Base-by-base conservation (phyloP, 2,329 filamentous ascomycete species). In the Allantophomopsis lycopodina region DNA sequence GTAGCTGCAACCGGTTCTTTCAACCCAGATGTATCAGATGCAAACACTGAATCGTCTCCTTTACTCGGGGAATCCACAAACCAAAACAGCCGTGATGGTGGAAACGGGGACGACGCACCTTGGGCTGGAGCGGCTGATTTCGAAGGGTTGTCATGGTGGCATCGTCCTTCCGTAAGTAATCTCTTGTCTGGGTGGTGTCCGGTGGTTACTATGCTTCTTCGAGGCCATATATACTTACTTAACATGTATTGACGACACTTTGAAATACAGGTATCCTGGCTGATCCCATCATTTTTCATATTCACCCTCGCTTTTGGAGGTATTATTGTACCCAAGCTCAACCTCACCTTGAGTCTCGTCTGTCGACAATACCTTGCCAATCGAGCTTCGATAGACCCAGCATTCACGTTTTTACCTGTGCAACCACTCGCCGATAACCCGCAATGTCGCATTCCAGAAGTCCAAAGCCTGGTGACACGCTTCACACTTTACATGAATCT, bases 271-370 rank as follows among this genome's bases (percentile, higher is more conserved):
- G 74, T 93, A 39, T 84, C 70, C 59, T 96, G 87, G 84, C 68
- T 96, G 4, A 59, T 96, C 7, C 75, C 73, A 0, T 83, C 87
- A 1, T 91, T 88, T 59, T 68, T 83, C 41, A 60, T 94, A 35
- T 89, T 86, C 55, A 85, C 86, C 0, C 65, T 93, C 40, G 87
- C 88, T 0, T 89, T 91, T 58, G 91, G 89, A 23, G 86, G 85
- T 41, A 73, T 84, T 6, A 66, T 91, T 7, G 84, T 95, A 7
- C 88, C 89, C 8, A 91, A 83, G 57, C 68, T 94, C 45, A 94
- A 94, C 53, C 63, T 95, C 60, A 85, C 94, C 45, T 69, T 94
- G 44, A 72, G 79, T 42, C 68, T 98, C 20, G 75, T 96, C 39
- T 98, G 91, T 59, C 74, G 77, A 45, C 71, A 83, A 44, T 93